Conservation (phyloP, 1,139 yeast species). For the Casaregolazyma lundiana region DNA sequence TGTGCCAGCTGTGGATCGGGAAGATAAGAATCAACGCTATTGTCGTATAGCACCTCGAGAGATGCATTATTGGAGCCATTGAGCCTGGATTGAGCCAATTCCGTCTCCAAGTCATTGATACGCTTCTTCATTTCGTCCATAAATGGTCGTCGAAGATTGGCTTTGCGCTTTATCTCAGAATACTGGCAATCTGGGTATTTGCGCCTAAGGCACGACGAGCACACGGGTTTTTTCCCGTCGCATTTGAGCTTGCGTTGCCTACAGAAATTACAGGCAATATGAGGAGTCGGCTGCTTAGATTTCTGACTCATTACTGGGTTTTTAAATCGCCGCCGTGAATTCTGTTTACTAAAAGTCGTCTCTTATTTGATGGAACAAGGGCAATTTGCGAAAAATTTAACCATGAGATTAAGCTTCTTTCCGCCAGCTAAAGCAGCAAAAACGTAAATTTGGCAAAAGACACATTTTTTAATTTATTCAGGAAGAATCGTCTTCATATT, state of each 20-base stretch:
- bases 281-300: background rate
- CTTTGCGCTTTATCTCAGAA: slow-evolving; percentile 1
- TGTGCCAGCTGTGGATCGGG: background rate
- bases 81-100: no score
- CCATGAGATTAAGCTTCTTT: no score
- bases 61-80: no score
- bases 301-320: no score
- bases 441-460: no score
- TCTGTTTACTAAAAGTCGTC: no score
- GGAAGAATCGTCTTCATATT: no score
- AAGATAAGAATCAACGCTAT: background rate
- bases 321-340: no score
- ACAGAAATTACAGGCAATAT: slow-evolving; percentile 8
- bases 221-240: slow-evolving; percentile 6
- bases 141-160: background rate
- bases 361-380: no score
- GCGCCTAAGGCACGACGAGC: slow-evolving; percentile 2
- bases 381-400: no score
- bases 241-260: slow-evolving; percentile 11
- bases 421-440: no score
- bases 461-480: no score
- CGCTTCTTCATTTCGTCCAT: background rate
- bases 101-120: background rate
- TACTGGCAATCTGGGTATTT: slow-evolving; percentile 1
- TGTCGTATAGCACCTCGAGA: background rate